Evolutionary conservation across 495 filamentous ascomycete genomes (phyloP).

Genomic region (Penicillium canariense): DNA sequence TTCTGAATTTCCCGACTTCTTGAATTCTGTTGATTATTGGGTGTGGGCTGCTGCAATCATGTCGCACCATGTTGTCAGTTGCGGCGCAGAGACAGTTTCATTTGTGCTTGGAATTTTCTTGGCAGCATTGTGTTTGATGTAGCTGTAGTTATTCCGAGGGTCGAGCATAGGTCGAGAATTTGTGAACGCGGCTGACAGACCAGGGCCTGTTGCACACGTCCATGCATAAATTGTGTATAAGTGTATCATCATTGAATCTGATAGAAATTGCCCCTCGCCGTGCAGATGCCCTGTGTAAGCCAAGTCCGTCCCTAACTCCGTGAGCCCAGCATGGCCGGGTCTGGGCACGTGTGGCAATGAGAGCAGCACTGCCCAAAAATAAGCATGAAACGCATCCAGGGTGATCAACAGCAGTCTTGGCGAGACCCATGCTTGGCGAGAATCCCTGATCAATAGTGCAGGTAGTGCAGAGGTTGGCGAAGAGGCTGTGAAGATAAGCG

Average conservation of each 20-base stretch:
- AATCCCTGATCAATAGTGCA: constrained; percentile 15
- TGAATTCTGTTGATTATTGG: background rate
- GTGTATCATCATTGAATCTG: too few relatives aligned
- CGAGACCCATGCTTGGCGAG: constrained; percentile 13
- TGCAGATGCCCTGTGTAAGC: too few relatives aligned
- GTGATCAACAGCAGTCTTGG: constrained; percentile 15
- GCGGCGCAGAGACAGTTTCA: background rate
- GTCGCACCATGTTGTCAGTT: background rate
- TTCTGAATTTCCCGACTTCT: background rate
- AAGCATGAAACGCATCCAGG: constrained; percentile 9
- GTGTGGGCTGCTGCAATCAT: too few relatives aligned
- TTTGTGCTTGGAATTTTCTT: background rate
- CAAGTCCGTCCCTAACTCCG: background rate
- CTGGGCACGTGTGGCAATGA: constrained; percentile 23
- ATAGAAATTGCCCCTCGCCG: too few relatives aligned
- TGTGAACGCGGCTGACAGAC: too few relatives aligned
- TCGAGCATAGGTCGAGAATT: too few relatives aligned
- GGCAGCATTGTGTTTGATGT: background rate
- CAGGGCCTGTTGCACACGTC: too few relatives aligned
- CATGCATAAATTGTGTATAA: too few relatives aligned
- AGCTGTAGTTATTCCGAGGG: background rate
- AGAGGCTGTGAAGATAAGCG: constrained; percentile 25
- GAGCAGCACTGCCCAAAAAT: constrained; percentile 9
- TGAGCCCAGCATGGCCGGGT: background rate
- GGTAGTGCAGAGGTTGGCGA: constrained; percentile 1